Conservation (phyloP, 106 monocot genomes). For the Dendrobium nobile region DNA sequence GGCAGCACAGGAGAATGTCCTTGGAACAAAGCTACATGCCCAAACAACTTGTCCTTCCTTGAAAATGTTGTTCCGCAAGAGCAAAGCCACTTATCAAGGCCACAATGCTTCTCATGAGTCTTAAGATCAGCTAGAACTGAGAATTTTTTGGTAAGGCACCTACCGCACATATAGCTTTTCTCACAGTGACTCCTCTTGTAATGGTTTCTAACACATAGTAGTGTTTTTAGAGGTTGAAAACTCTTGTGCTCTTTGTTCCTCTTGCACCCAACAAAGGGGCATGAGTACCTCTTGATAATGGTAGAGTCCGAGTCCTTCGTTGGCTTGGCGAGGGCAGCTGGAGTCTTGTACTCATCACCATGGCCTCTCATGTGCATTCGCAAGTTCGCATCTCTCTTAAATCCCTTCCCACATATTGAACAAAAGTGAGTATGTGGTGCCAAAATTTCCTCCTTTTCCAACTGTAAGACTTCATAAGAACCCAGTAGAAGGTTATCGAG, state of each 20-base stretch:
- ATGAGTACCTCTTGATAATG: constrained; percentile 63
- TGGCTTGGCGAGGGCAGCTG: constrained; percentile 83
- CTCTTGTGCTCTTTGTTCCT: constrained; percentile 88
- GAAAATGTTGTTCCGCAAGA: constrained; percentile 96
- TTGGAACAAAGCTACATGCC: constrained; percentile 84
- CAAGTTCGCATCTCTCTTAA: constrained; percentile 85
- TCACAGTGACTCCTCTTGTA: constrained; percentile 97
- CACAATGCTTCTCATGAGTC: constrained; percentile 97
- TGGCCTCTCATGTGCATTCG: constrained; percentile 99
- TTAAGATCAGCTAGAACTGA: constrained; percentile 86
- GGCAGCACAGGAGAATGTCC: constrained; percentile 70
- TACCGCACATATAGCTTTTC: constrained; percentile 73
- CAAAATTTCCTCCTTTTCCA: constrained; percentile 89
- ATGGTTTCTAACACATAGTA: constrained; percentile 87
- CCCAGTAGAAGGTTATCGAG: constrained; percentile 54
- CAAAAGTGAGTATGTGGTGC: constrained; percentile 94
- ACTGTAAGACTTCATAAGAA: constrained; percentile 72
- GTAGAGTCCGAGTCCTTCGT: constrained; percentile 35
- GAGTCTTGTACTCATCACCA: constrained; percentile 87
- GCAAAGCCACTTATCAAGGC: constrained; percentile 80
- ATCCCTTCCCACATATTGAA: constrained; percentile 79
- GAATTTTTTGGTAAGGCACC: constrained; percentile 84
- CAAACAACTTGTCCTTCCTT: constrained; percentile 93
- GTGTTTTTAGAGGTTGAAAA: constrained; percentile 85
- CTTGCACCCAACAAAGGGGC: constrained; percentile 84